A percentile compares a stretch with the other conserved stretches of the same genome.
Evolutionary conservation across 306 rosid genomes (phyloP).

Genomic region (Cicer bijugum): DNA sequence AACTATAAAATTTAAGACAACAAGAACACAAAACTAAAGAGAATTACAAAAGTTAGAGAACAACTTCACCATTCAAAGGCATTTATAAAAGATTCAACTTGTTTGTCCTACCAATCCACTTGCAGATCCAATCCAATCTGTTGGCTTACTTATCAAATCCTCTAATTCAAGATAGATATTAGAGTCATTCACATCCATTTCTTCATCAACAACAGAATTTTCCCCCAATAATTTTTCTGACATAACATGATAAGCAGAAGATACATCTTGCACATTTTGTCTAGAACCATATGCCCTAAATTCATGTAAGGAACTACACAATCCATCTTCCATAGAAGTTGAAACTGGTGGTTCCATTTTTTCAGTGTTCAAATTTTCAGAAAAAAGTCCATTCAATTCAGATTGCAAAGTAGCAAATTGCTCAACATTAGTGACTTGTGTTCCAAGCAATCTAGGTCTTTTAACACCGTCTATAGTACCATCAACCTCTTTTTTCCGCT

Average conservation of each 20-base stretch:
- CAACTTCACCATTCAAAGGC: constrained; percentile 47
- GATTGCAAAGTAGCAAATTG: constrained; percentile 49
- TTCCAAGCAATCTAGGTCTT: constrained; percentile 60
- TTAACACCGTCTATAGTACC: constrained; percentile 51
- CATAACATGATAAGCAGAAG: constrained; percentile 60
- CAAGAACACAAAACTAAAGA: neutral
- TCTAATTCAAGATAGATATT: constrained; percentile 73
- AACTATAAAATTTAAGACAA: constrained; percentile 8
- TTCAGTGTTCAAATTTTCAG: constrained; percentile 39
- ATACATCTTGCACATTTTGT: constrained; percentile 33
- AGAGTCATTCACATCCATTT: constrained; percentile 59
- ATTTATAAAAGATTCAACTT: constrained; percentile 53
- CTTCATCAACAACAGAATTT: constrained; percentile 55
- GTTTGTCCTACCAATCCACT: constrained; percentile 63
- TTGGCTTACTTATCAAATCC: constrained; percentile 73
- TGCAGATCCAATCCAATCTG: constrained; percentile 66
- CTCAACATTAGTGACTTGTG: constrained; percentile 40
- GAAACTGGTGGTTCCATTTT: constrained; percentile 34
- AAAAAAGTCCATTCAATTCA: constrained; percentile 47
- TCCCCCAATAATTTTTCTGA: constrained; percentile 59
- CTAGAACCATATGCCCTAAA: constrained; percentile 34
- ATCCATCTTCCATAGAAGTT: constrained; percentile 43
- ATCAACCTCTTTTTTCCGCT: constrained; percentile 54
- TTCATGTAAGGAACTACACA: neutral
- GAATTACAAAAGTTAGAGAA: neutral